phyloP scores from a whole-genome alignment of 257 asterid genomes.

The Lithospermum erythrorhizon region DNA sequence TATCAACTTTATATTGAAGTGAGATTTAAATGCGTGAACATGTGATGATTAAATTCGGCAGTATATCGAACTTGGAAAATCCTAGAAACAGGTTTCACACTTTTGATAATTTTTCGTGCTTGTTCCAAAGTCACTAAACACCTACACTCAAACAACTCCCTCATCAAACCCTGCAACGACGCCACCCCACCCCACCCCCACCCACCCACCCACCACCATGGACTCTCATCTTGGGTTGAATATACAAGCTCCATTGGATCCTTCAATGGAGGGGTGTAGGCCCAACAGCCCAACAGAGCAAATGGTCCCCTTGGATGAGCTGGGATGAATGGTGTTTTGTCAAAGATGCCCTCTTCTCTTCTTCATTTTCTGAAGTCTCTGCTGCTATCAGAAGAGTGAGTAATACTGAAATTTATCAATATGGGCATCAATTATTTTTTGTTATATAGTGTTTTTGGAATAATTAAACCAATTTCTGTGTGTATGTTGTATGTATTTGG shows the following conservation, averaged over 20 bases:
- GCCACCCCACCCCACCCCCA: not conserved
- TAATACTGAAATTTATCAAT: not conserved
- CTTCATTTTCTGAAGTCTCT: slow-evolving; percentile 39
- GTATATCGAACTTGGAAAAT: too few relatives aligned
- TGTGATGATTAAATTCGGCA: too few relatives aligned
- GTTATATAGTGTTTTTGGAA: too few relatives aligned
- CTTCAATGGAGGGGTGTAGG: slow-evolving; percentile 26
- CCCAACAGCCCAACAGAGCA: slow-evolving; percentile 24
- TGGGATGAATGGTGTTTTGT: slow-evolving; percentile 82
- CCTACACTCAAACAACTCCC: too few relatives aligned
- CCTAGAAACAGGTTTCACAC: too few relatives aligned
- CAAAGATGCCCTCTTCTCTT: slow-evolving; percentile 50
- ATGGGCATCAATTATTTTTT: not conserved
- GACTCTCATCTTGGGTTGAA: slow-evolving; percentile 32
- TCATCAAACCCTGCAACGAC: too few relatives aligned
- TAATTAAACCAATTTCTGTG: too few relatives aligned
- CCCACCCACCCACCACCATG: slow-evolving; percentile 18
- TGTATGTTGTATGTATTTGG: too few relatives aligned
- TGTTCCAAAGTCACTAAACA: too few relatives aligned
- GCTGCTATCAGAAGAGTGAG: slow-evolving; percentile 55
- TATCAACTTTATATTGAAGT: too few relatives aligned
- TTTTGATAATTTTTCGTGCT: too few relatives aligned
- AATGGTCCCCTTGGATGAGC: slow-evolving; percentile 80
- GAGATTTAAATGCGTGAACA: too few relatives aligned
- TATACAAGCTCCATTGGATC: not conserved